These are phyloP conservation scores for Chrysanthemum seticuspe DNA, from an alignment of 129 eudicot species.

Conservation along the genomic window DNA sequence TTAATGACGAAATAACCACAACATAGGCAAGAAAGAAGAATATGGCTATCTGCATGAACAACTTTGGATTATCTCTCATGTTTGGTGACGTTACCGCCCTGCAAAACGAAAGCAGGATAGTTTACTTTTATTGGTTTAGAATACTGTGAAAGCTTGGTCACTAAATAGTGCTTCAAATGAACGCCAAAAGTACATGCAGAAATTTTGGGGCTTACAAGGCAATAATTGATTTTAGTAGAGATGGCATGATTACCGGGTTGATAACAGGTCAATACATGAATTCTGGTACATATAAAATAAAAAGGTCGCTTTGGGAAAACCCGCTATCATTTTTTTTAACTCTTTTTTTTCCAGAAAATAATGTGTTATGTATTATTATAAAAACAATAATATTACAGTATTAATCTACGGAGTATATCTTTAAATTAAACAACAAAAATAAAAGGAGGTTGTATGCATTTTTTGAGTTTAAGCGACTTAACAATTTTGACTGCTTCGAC, in stretches of 20 bases:
- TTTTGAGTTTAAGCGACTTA: too few relatives aligned
- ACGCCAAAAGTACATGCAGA: not conserved
- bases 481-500: too few relatives aligned
- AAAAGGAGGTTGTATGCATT: too few relatives aligned
- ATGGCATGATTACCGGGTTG: not conserved
- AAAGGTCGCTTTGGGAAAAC: too few relatives aligned
- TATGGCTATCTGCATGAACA: constrained; percentile 85
- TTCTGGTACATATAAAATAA: too few relatives aligned
- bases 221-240: not conserved
- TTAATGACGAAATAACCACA: constrained; percentile 81
- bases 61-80: constrained; percentile 95
- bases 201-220: not conserved
- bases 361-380: too few relatives aligned
- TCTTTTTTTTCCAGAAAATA: too few relatives aligned
- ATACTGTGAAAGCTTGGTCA: not conserved
- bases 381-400: too few relatives aligned
- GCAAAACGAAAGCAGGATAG: constrained; percentile 23
- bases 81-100: constrained; percentile 98
- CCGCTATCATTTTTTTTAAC: too few relatives aligned
- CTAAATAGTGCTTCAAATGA: constrained; percentile 1
- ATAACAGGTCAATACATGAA: too few relatives aligned
- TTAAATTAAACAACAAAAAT: too few relatives aligned
- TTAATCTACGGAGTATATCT: not conserved
- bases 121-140: not conserved
- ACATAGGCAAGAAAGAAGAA: constrained; percentile 95